phyloP scores from a whole-genome alignment of 2,329 filamentous ascomycete genomes.

The Aspergillus neoniger region DNA sequence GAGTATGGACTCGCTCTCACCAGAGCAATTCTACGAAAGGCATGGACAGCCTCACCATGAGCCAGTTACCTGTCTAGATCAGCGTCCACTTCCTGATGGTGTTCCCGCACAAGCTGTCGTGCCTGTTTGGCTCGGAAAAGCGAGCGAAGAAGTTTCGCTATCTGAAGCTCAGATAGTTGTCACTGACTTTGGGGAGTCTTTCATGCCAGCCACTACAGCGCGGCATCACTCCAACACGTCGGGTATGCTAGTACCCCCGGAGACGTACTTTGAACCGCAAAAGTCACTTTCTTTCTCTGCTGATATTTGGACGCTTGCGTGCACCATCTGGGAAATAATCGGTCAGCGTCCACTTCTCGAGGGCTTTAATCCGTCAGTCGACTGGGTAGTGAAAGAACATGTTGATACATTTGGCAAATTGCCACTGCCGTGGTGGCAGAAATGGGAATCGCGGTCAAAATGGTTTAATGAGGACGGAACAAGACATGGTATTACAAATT shows the following conservation, averaged over 20 bases:
- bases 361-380: background rate
- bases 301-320: no score
- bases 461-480: background rate
- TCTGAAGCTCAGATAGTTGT: slow-evolving; percentile 25
- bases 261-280: no score
- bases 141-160: slow-evolving; percentile 23
- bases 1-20: no score
- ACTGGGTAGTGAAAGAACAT: background rate
- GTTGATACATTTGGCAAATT: background rate
- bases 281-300: no score
- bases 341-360: background rate
- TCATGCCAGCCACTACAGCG: slow-evolving; percentile 26
- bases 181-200: slow-evolving; percentile 31
- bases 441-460: background rate
- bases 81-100: no score
- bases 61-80: no score
- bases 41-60: no score
- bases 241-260: no score
- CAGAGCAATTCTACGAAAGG: no score
- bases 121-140: slow-evolving; percentile 28
- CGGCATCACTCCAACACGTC: no score
- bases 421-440: slow-evolving; percentile 1
- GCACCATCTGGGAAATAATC: no score
- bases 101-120: slow-evolving; percentile 15
- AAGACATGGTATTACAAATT: background rate